Evolutionary conservation across 208 protist species (phyloP).

Genomic region (Leishmania aethiopica): DNA sequence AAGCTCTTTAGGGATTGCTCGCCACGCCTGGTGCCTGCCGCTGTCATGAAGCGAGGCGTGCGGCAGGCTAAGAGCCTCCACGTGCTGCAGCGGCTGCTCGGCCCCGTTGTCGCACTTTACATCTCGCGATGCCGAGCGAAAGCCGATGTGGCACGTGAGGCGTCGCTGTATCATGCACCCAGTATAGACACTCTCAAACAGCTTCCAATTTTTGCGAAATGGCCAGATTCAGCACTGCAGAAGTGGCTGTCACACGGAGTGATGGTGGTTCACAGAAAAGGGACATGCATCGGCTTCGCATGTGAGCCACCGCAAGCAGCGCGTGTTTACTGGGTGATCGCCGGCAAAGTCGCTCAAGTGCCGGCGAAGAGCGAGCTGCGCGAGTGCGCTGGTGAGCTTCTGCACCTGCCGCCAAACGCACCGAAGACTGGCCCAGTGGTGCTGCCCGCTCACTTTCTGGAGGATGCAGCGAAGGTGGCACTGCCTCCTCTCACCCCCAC

Average conservation of each 20-base stretch:
- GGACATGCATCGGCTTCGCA: constrained; percentile 45
- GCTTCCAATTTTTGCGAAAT: constrained; percentile 44
- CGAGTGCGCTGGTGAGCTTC: constrained; percentile 30
- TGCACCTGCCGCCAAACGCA: constrained; percentile 13
- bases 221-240: constrained; percentile 40
- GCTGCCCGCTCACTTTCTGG: constrained; percentile 37
- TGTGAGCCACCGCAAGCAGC: constrained; percentile 41
- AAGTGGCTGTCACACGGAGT: constrained; percentile 30
- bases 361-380: constrained; percentile 49
- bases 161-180: constrained; percentile 9
- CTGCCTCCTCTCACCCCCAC: constrained; percentile 16
- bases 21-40: background rate
- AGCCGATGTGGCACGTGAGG: background rate
- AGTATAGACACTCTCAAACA: constrained; percentile 24
- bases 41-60: constrained; percentile 16
- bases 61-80: constrained; percentile 22
- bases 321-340: constrained; percentile 62
- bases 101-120: constrained; percentile 19
- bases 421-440: constrained; percentile 38
- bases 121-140: constrained; percentile 7
- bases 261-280: constrained; percentile 31
- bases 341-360: constrained; percentile 64
- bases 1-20: background rate
- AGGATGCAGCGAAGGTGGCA: constrained; percentile 8
- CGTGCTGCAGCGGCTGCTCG: constrained; percentile 29